Evolutionary conservation across 257 asterid genomes (phyloP).

Genomic region (Coffea canephora): DNA sequence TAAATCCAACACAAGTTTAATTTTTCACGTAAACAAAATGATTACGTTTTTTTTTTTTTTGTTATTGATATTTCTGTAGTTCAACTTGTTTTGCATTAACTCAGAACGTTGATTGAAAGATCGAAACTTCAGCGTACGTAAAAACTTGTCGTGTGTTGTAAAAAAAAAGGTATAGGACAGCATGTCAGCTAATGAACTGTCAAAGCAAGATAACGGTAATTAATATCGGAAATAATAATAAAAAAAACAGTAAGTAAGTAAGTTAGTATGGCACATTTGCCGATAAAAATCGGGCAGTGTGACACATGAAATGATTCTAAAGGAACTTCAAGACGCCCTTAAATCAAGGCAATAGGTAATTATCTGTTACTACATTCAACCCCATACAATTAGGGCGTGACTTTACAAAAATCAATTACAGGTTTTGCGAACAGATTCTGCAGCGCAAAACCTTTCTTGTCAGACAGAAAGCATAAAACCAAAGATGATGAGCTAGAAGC

Average conservation of each 20-base stretch:
- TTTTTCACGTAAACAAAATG: too few relatives aligned
- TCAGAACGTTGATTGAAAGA: too few relatives aligned
- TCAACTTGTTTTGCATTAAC: too few relatives aligned
- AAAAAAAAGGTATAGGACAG: too few relatives aligned
- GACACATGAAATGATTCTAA: neutral
- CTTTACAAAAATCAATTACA: neutral
- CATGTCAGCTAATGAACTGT: too few relatives aligned
- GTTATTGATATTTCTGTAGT: too few relatives aligned
- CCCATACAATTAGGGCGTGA: neutral
- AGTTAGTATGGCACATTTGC: neutral
- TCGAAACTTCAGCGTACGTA: too few relatives aligned
- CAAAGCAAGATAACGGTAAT: neutral
- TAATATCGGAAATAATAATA: too few relatives aligned
- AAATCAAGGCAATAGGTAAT: neutral
- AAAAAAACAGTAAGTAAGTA: too few relatives aligned
- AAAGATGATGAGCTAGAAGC: neutral
- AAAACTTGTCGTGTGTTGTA: too few relatives aligned
- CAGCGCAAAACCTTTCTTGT: neutral
- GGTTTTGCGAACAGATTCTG: neutral
- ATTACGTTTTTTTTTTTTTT: too few relatives aligned
- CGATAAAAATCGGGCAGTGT: neutral
- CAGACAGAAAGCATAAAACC: neutral
- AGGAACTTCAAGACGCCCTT: neutral
- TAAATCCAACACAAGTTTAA: too few relatives aligned
- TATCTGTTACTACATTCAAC: neutral